phyloP scores from a whole-genome alignment of 1,284 basidiomycete genomes.

The Sporisorium reilianum region DNA sequence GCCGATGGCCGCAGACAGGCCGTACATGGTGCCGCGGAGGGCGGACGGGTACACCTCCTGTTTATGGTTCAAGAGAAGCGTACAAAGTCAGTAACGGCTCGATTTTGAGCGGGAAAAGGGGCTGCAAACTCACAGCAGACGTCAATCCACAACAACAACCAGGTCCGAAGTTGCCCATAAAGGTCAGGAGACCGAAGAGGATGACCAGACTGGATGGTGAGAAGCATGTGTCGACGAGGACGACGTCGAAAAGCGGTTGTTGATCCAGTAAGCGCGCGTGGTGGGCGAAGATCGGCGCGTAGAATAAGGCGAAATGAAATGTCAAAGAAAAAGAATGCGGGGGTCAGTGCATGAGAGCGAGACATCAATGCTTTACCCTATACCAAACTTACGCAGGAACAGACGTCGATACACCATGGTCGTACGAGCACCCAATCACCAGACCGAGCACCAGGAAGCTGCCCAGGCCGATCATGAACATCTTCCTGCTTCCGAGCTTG shows the following conservation, averaged over 20 bases:
- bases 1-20: slow-evolving; percentile 77
- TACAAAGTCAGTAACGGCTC: no score
- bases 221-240: background rate
- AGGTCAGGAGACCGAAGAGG: slow-evolving; percentile 45
- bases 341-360: no score
- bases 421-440: slow-evolving; percentile 74
- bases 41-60: slow-evolving; percentile 69
- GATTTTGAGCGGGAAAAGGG: no score
- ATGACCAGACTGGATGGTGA: slow-evolving; percentile 72
- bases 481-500: slow-evolving; percentile 47
- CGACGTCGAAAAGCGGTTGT: no score
- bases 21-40: slow-evolving; percentile 66
- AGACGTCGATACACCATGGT: slow-evolving; percentile 74
- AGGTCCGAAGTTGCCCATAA: slow-evolving; percentile 77
- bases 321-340: no score
- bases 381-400: background rate
- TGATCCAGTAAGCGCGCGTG: no score
- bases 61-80: no score
- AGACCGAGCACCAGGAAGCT: slow-evolving; percentile 81
- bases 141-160: slow-evolving; percentile 80
- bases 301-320: background rate
- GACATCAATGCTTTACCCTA: no score
- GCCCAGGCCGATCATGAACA: slow-evolving; percentile 79
- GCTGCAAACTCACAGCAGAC: no score
- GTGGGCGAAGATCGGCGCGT: no score